Conservation (phyloP, 1,139 yeast species). For the Diutina pseudorugosa region DNA sequence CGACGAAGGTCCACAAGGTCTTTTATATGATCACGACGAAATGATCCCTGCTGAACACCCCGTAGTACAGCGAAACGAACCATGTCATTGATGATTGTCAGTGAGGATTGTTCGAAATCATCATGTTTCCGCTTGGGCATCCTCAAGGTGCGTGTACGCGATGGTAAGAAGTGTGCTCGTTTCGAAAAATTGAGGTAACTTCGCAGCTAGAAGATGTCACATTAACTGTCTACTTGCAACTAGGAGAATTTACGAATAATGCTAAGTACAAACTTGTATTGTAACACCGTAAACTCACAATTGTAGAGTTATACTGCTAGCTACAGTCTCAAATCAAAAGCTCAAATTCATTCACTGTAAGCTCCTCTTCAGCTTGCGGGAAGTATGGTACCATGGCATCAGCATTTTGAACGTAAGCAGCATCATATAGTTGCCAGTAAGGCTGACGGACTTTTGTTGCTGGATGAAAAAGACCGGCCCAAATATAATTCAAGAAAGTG, state of each 20-base stretch:
- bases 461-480: slow-evolving; percentile 91
- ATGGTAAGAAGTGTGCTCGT: slow-evolving; percentile 12
- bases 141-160: slow-evolving; percentile 3
- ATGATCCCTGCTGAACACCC: background rate
- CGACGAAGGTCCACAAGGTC: background rate
- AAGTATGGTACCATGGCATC: slow-evolving; percentile 66
- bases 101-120: background rate
- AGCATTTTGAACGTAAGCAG: slow-evolving; percentile 59
- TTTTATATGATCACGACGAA: background rate
- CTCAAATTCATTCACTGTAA: slow-evolving; percentile 6
- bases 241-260: too few species aligned
- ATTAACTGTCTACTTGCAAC: too few species aligned
- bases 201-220: too few species aligned
- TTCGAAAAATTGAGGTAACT: slow-evolving; percentile 8
- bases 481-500: slow-evolving; percentile 55
- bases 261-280: too few species aligned
- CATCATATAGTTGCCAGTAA: slow-evolving; percentile 78
- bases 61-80: background rate
- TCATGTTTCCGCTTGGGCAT: background rate
- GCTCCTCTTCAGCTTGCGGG: slow-evolving; percentile 13
- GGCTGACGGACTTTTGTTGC: slow-evolving; percentile 77
- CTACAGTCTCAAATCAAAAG: slow-evolving; percentile 5
- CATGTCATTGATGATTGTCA: background rate
- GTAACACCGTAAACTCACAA: too few species aligned
- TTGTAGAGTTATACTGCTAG: too few species aligned